These are phyloP conservation scores for Corymbia citriodora DNA, from an alignment of 441 rosid genomes.

Conservation along the genomic window DNA sequence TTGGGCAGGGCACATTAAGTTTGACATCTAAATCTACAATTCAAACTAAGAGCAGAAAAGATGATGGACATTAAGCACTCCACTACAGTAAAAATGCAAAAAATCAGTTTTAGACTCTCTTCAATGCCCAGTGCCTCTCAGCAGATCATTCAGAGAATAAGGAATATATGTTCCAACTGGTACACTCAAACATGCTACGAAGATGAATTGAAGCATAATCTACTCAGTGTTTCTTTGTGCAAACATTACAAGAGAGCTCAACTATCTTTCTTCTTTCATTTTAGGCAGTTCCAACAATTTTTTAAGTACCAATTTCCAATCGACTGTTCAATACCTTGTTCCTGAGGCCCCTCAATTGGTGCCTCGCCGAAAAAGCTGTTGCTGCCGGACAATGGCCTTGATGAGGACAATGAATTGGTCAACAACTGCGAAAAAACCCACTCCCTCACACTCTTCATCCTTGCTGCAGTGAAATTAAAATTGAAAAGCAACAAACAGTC, in stretches of 20 bases:
- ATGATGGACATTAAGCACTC: not conserved
- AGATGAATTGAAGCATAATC: not conserved
- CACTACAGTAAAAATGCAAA: not conserved
- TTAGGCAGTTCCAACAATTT: not conserved
- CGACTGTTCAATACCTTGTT: conserved; percentile 31
- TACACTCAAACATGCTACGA: not conserved
- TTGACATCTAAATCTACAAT: not conserved
- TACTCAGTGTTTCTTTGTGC: not conserved
- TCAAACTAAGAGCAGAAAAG: not conserved
- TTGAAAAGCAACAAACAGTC: not conserved
- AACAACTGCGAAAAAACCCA: conserved; percentile 63
- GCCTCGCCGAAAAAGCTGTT: conserved; percentile 33
- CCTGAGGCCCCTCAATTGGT: conserved; percentile 24
- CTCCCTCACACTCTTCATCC: conserved; percentile 78
- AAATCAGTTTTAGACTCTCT: not conserved
- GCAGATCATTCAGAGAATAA: not conserved
- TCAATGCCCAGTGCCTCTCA: not conserved
- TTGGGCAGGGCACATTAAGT: not conserved
- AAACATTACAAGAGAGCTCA: not conserved
- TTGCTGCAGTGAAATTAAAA: conserved; percentile 11
- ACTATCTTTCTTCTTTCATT: not conserved
- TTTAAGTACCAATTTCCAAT: not conserved
- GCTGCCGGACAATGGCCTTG: conserved; percentile 48
- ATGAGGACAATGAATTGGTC: conserved; percentile 57
- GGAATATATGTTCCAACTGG: not conserved